phyloP scores from a whole-genome alignment of 1,139 yeast genomes.

The Blastobotrys illinoisensis region DNA sequence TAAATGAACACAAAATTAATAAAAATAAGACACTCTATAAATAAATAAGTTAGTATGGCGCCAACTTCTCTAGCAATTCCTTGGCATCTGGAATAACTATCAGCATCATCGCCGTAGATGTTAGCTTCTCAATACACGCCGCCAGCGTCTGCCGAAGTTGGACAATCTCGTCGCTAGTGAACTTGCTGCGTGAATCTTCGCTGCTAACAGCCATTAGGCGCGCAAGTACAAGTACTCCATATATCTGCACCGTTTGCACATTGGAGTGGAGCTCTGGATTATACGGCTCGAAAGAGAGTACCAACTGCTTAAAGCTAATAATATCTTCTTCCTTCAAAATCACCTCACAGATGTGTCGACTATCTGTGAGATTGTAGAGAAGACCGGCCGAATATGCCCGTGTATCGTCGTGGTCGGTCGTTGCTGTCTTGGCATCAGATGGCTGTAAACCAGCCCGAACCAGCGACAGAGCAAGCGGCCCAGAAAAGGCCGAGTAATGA shows the following conservation, averaged over 20 bases:
- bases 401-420: background rate
- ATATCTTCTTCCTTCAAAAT: background rate
- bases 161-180: background rate
- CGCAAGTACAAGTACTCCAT: background rate
- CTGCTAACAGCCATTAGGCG: background rate
- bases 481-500: conserved; percentile 7
- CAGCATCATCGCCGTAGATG: background rate
- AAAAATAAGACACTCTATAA: background rate
- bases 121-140: background rate
- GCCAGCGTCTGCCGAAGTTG: background rate
- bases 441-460: background rate
- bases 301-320: background rate
- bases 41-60: background rate
- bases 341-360: conserved; percentile 2
- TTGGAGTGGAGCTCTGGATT: background rate
- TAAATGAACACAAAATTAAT: background rate
- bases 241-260: background rate
- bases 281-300: background rate
- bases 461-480: background rate
- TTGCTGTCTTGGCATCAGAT: background rate
- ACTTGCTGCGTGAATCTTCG: background rate
- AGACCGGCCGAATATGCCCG: conserved; percentile 7
- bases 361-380: conserved; percentile 9
- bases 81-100: background rate
- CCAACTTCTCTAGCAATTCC: background rate